Evolutionary conservation across 2,329 filamentous ascomycete species (phyloP).

Genomic region (Calonectria naviculata): DNA sequence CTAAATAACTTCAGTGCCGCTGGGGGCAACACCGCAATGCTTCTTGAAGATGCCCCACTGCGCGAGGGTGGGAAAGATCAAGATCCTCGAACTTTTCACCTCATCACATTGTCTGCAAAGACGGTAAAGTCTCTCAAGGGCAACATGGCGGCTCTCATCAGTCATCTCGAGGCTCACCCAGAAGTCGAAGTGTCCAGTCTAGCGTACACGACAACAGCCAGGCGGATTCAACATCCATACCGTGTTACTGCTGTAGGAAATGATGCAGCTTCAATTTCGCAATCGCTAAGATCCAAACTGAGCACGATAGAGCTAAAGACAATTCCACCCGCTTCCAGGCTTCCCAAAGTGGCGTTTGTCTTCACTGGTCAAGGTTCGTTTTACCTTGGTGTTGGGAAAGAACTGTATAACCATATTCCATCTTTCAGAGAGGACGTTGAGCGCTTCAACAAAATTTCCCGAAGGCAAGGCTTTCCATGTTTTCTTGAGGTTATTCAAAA

Average conservation of each 20-base stretch:
- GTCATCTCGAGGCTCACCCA: slow-evolving; percentile 63
- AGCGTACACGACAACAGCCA: slow-evolving; percentile 76
- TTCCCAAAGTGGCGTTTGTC: slow-evolving; percentile 50
- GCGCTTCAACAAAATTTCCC: slow-evolving; percentile 45
- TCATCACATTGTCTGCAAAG: slow-evolving; percentile 70
- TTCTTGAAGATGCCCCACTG: slow-evolving; percentile 71
- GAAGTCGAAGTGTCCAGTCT: slow-evolving; percentile 66
- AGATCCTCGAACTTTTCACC: slow-evolving; percentile 67
- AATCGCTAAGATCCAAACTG: slow-evolving; percentile 19
- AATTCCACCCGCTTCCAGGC: slow-evolving; percentile 22
- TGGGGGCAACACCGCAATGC: slow-evolving; percentile 76
- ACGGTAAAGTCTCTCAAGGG: slow-evolving; percentile 65
- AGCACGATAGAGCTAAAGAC: slow-evolving; percentile 26
- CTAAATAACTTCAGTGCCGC: slow-evolving; percentile 79
- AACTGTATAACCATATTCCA: slow-evolving; percentile 46
- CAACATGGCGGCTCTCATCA: slow-evolving; percentile 66
- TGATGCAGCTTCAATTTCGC: slow-evolving; percentile 18
- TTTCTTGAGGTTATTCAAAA: slow-evolving; percentile 57
- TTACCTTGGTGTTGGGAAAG: slow-evolving; percentile 43
- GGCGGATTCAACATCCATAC: slow-evolving; percentile 70
- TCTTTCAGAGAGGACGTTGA: slow-evolving; percentile 48
- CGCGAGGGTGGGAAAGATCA: slow-evolving; percentile 53
- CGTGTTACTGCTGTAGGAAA: slow-evolving; percentile 59
- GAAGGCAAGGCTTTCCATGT: slow-evolving; percentile 48
- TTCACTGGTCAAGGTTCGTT: slow-evolving; percentile 60